Evolutionary conservation across 768 basidiomycete species (phyloP).

Genomic region (Tulasnella sp.): DNA sequence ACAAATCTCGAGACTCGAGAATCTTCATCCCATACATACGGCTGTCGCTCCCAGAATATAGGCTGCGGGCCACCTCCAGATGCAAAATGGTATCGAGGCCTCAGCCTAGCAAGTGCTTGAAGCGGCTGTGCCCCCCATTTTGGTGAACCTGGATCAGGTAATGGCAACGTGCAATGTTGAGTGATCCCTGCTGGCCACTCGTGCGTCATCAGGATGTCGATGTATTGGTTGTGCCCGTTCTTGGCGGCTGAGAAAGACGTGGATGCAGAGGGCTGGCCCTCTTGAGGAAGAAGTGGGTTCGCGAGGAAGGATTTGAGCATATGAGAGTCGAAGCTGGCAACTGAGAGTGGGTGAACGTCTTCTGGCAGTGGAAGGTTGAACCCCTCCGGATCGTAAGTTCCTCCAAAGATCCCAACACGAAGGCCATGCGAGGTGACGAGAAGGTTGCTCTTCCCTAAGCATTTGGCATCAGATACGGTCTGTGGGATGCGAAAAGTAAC

Average conservation of each 20-base stretch:
- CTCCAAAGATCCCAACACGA: constrained; percentile 73
- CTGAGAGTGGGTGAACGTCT: constrained; percentile 20
- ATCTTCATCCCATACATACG: constrained; percentile 75
- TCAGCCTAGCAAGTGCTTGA: constrained; percentile 45
- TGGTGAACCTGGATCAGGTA: constrained; percentile 47
- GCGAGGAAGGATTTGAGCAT: constrained; percentile 33
- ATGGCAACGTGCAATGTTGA: constrained; percentile 53
- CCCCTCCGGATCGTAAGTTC: constrained; percentile 58
- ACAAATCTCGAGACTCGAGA: constrained; percentile 71
- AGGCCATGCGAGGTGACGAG: constrained; percentile 75
- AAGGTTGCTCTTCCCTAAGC: constrained; percentile 71
- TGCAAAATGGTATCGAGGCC: constrained; percentile 87
- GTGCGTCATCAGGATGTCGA: constrained; percentile 81
- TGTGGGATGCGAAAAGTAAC: constrained; percentile 19
- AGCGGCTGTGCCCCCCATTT: constrained; percentile 51
- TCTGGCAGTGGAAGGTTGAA: constrained; percentile 32
- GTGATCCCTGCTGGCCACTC: constrained; percentile 68
- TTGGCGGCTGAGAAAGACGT: constrained; percentile 9
- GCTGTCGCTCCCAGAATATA: constrained; percentile 93
- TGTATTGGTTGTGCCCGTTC: constrained; percentile 38
- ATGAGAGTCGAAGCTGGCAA: constrained; percentile 29
- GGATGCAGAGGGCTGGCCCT: constrained; percentile 25
- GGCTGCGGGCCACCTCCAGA: constrained; percentile 60
- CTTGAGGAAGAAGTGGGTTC: constrained; percentile 26
- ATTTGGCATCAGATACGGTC: not conserved